Evolutionary conservation across 495 filamentous ascomycete genomes (phyloP).

Genomic region (Aspergillus indologenus): DNA sequence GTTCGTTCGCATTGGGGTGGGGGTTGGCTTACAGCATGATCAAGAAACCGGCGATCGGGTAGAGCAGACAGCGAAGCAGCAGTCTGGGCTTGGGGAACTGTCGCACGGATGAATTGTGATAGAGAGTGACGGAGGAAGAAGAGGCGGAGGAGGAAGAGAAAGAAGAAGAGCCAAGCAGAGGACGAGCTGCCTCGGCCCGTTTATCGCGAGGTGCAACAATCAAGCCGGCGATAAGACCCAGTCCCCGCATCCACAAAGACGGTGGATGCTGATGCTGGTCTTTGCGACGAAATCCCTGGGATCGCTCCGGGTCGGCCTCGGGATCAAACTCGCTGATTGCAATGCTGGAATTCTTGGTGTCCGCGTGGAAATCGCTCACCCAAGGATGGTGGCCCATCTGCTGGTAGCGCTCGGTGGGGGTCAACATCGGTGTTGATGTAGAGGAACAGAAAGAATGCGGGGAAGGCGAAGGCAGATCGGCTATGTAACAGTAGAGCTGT

Average conservation of each 20-base stretch:
- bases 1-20: neutral
- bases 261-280: no score
- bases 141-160: neutral
- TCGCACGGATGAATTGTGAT: neutral
- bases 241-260: neutral
- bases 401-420: neutral
- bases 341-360: neutral
- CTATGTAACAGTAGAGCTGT: neutral
- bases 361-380: neutral
- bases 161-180: neutral
- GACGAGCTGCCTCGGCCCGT: neutral
- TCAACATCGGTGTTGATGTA: neutral
- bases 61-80: constrained; percentile 22
- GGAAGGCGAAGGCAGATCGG: neutral
- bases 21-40: constrained; percentile 38
- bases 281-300: neutral
- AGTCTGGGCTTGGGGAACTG: constrained; percentile 4
- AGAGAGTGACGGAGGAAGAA: neutral
- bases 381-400: neutral
- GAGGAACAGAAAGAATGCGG: neutral
- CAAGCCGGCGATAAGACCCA: neutral
- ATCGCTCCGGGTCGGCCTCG: neutral
- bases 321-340: neutral
- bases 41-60: constrained; percentile 26
- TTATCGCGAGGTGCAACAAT: neutral